Evolutionary conservation across 352 stramenopile genomes (phyloP).

Genomic region (Peronospora destructor): DNA sequence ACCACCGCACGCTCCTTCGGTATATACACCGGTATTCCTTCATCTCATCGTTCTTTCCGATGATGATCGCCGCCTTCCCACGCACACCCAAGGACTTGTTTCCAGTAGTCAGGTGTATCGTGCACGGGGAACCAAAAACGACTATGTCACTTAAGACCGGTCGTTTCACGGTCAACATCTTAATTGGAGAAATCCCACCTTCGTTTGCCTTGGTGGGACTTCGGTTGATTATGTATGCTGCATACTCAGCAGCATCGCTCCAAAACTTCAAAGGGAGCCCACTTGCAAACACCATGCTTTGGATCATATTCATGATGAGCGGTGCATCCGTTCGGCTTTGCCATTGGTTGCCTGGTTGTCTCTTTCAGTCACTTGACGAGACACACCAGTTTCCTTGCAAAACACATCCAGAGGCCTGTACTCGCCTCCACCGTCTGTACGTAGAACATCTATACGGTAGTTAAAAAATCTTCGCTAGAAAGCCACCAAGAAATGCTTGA

Average conservation of each 20-base stretch:
- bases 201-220: no score
- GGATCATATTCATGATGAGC: background rate
- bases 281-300: background rate
- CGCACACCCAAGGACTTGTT: slow-evolving; percentile 9
- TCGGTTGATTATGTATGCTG: no score
- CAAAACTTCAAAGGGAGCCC: no score
- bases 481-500: background rate
- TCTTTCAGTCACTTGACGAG: background rate
- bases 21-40: slow-evolving; percentile 12
- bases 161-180: background rate
- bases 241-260: no score
- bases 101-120: slow-evolving; percentile 1
- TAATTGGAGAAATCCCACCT: background rate
- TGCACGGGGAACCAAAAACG: slow-evolving; percentile 11
- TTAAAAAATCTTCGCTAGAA: background rate
- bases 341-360: slow-evolving; percentile 1
- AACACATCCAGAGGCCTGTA: background rate
- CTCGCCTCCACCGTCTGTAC: background rate
- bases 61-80: slow-evolving; percentile 1
- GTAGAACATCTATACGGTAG: background rate
- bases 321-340: background rate
- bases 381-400: no score
- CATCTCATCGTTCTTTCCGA: no score
- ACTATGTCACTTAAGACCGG: background rate
- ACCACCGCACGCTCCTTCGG: slow-evolving; percentile 7